Percentiles rank a stretch among this genome's conserved stretches.
Evolutionary conservation across 352 stramenopile genomes (phyloP).

Genomic region (Phytophthora pinifolia): DNA sequence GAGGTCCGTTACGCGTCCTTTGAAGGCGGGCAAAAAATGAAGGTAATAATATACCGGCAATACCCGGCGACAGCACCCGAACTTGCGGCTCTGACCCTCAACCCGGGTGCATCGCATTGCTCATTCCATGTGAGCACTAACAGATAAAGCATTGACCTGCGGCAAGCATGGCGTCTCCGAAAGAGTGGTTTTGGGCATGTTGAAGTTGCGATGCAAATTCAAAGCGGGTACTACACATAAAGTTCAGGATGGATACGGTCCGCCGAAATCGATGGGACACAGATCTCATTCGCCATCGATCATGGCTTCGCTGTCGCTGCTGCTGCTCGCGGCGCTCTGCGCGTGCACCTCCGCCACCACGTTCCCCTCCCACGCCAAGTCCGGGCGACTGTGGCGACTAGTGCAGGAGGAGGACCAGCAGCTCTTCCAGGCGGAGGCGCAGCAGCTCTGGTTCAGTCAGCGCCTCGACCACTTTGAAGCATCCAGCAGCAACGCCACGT

Average conservation of each 20-base stretch:
- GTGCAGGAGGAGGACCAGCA: slow-evolving; percentile 53
- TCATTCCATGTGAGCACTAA: no score
- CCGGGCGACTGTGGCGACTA: slow-evolving; percentile 51
- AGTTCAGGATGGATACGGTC: no score
- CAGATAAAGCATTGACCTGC: no score
- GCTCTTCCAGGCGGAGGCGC: slow-evolving; percentile 37
- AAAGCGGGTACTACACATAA: no score
- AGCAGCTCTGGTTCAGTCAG: slow-evolving; percentile 71
- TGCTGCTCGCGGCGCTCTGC: slow-evolving; percentile 16
- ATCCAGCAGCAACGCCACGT: slow-evolving; percentile 36
- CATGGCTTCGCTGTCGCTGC: slow-evolving; percentile 16
- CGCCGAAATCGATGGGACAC: background rate
- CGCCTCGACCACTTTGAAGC: slow-evolving; percentile 60
- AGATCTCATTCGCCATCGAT: slow-evolving; percentile 15
- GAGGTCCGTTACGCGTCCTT: slow-evolving; percentile 26
- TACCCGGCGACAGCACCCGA: no score
- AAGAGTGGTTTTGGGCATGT: background rate
- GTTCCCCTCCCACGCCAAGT: slow-evolving; percentile 44
- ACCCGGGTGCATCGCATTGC: no score
- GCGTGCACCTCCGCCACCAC: slow-evolving; percentile 10
- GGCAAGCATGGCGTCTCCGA: no score
- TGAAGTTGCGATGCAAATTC: slow-evolving; percentile 1
- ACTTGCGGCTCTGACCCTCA: no score
- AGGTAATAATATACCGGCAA: background rate
- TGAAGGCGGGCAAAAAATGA: slow-evolving; percentile 17